Evolutionary conservation across 2,329 filamentous ascomycete species (phyloP).

Genomic region (Drechslerella dactyloides): DNA sequence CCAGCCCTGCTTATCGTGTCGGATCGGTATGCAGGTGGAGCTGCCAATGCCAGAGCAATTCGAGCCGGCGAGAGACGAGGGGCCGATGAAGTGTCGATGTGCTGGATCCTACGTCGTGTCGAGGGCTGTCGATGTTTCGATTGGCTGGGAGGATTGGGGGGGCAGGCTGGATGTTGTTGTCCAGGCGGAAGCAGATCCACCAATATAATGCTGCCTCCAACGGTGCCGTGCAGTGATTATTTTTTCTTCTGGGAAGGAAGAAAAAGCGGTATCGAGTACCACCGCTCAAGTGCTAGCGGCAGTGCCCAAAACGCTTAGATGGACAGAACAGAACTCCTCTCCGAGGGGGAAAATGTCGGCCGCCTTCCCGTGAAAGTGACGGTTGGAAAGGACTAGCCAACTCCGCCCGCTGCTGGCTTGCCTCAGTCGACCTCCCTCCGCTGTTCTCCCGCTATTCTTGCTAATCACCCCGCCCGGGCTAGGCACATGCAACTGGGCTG

Average conservation of each 20-base stretch:
- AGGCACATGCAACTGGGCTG: constrained; percentile 48
- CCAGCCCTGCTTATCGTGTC: constrained; percentile 16
- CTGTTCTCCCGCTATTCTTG: constrained; percentile 45
- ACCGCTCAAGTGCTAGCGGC: neutral
- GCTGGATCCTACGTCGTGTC: constrained; percentile 28
- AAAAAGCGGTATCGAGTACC: neutral
- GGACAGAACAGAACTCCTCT: constrained; percentile 13
- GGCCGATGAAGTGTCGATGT: constrained; percentile 48
- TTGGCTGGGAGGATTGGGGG: constrained; percentile 35
- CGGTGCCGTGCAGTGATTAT: constrained; percentile 6
- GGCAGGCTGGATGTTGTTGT: constrained; percentile 13
- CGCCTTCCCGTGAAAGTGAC: constrained; percentile 16
- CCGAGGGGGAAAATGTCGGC: constrained; percentile 1
- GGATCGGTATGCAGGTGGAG: constrained; percentile 13
- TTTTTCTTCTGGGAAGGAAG: constrained; percentile 1
- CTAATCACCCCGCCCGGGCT: constrained; percentile 49
- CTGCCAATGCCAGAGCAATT: constrained; percentile 40
- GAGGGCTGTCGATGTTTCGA: constrained; percentile 28
- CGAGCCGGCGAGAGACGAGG: constrained; percentile 20
- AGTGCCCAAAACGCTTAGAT: neutral
- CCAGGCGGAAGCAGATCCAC: neutral
- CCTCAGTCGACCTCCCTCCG: constrained; percentile 20
- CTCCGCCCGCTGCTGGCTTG: constrained; percentile 14
- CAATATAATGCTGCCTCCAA: constrained; percentile 5
- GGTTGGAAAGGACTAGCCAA: neutral